Evolutionary conservation across 441 rosid genomes (phyloP).

Genomic region (Pelargonium exstipulatum): DNA sequence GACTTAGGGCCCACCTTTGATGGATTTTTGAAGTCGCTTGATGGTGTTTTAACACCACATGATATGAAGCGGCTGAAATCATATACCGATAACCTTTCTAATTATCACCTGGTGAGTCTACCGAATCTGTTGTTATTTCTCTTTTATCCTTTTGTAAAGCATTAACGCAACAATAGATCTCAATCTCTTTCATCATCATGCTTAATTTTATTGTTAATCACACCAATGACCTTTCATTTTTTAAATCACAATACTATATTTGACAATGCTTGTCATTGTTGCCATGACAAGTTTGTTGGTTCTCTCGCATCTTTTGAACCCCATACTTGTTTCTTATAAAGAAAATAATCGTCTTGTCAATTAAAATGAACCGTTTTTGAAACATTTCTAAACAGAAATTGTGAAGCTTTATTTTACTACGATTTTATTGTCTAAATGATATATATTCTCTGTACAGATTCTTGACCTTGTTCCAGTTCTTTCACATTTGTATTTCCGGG

Average conservation of each 20-base stretch:
- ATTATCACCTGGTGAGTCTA: slow-evolving; percentile 57
- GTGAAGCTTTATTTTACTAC: neutral
- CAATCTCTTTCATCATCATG: neutral
- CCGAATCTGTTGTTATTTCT: neutral
- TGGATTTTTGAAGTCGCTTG: slow-evolving; percentile 49
- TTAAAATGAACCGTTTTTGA: neutral
- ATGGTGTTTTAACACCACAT: slow-evolving; percentile 47
- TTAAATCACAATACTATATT: neutral
- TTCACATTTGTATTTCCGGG: slow-evolving; percentile 68
- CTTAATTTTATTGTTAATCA: neutral
- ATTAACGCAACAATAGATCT: neutral
- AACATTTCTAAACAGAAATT: neutral
- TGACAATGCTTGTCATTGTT: no score
- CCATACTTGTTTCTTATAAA: neutral
- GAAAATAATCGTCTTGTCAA: neutral
- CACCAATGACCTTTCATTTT: neutral
- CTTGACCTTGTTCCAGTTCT: slow-evolving; percentile 56
- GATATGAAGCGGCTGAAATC: slow-evolving; percentile 72
- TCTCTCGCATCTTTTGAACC: neutral
- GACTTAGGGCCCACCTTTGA: slow-evolving; percentile 41
- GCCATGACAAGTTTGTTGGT: neutral
- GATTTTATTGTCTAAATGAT: neutral
- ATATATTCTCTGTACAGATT: slow-evolving; percentile 40
- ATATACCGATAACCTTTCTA: slow-evolving; percentile 70
- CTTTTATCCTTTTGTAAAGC: neutral